A percentile compares a stretch with the other conserved stretches of the same genome.
Evolutionary conservation across 805 yeast species (phyloP).

Genomic region (Ogataea methanolica): DNA sequence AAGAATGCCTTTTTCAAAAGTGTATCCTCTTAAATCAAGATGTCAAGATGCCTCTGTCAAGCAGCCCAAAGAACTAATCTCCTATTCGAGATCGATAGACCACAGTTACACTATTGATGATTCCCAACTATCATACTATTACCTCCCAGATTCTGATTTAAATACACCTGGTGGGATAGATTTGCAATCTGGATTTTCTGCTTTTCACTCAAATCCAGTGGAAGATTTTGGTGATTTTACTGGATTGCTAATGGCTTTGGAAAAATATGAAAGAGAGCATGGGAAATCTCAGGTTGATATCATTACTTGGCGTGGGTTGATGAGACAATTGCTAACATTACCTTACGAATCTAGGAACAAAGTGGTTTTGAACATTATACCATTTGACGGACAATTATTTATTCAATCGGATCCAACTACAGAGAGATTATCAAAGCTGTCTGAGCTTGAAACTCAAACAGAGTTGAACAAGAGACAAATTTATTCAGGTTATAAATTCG

Average conservation of each 20-base stretch:
- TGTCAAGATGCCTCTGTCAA: constrained; percentile 65
- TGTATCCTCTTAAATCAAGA: constrained; percentile 39
- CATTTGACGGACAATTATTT: constrained; percentile 73
- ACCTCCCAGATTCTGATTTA: constrained; percentile 71
- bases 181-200: constrained; percentile 57
- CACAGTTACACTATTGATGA: constrained; percentile 45
- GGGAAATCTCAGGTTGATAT: constrained; percentile 53
- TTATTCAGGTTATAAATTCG: constrained; percentile 83
- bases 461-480: constrained; percentile 37
- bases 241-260: constrained; percentile 53
- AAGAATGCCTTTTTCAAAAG: constrained; percentile 11
- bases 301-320: constrained; percentile 79
- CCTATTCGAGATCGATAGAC: constrained; percentile 58
- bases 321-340: constrained; percentile 66
- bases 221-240: constrained; percentile 51
- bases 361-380: constrained; percentile 56
- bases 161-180: constrained; percentile 50
- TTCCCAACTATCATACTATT: constrained; percentile 62
- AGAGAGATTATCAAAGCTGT: constrained; percentile 28
- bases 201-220: constrained; percentile 54
- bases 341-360: constrained; percentile 57
- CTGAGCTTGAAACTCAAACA: constrained; percentile 26
- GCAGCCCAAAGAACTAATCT: constrained; percentile 80
- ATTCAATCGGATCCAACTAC: constrained; percentile 40
- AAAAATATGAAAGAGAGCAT: constrained; percentile 46